Percentiles rank a stretch among this genome's conserved stretches.
These are phyloP conservation scores for Ballota nigra DNA, from an alignment of 257 asterid species.

Conservation along the genomic window DNA sequence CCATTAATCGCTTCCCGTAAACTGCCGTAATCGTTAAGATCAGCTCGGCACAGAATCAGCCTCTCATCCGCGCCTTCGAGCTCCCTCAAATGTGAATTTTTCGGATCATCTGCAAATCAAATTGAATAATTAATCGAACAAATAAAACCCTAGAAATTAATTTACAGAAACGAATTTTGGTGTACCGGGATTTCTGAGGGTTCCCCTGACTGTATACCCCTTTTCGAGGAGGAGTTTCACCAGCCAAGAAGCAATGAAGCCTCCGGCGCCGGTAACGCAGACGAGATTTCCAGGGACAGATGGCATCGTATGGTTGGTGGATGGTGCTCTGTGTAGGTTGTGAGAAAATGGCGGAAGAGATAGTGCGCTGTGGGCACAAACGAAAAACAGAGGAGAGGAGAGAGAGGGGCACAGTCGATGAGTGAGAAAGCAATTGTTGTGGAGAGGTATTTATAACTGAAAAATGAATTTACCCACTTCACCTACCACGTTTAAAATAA, in stretches of 20 bases:
- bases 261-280: constrained; percentile 99
- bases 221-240: constrained; percentile 83
- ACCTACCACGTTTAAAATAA: constrained; percentile 27
- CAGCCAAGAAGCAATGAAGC: constrained; percentile 96
- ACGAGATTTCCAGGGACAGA: constrained; percentile 60
- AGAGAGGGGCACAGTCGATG: background rate
- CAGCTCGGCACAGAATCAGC: constrained; percentile 65
- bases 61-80: constrained; percentile 91
- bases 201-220: constrained; percentile 89
- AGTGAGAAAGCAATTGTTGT: background rate
- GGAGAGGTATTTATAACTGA: constrained; percentile 18
- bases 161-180: background rate
- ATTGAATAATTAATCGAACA: background rate
- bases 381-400: no score
- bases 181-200: constrained; percentile 88
- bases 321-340: background rate
- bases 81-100: constrained; percentile 71
- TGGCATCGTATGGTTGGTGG: constrained; percentile 45
- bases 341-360: background rate
- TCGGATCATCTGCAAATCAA: constrained; percentile 60
- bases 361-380: background rate
- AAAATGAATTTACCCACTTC: background rate
- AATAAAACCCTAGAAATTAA: no score
- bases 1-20: constrained; percentile 74
- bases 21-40: constrained; percentile 75